Evolutionary conservation across 768 basidiomycete species (phyloP), one percentile per base, ranked within the genome.

Genomic region (Pisolithus microcarpus): DNA sequence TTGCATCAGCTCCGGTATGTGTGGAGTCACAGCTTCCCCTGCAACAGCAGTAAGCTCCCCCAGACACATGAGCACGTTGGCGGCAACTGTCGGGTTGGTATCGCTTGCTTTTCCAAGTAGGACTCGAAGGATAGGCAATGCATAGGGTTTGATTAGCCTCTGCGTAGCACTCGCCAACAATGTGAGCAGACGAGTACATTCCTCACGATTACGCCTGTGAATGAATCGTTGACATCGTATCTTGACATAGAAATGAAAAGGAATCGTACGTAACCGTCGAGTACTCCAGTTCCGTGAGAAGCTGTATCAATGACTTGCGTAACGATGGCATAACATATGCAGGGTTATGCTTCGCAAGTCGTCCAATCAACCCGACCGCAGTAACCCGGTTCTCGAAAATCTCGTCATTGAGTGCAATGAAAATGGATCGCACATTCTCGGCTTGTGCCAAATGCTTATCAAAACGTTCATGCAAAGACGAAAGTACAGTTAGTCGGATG

Each of bases 281-380:
- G 62, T 97, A 98, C 70, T 98, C 94, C 36, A 99, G 72, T 69
- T 98, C 96, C 0, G 96, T 98, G 52, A 99, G 74, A 7, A 99
- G 78, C 64, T 98, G 95, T 50, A 98, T 96, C 52, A 99, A 74
- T 1, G 93, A 85, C 68, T 98, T 98, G 43, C 96, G 80, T 21
- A 99, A 74, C 4, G 91, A 92, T 8, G 96, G 95, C 87, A 99
- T 97, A 18, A 99, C 93, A 72, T 97, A 96, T 15, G 96, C 96
- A 0, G 96, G 96, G 61, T 99, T 99, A 68, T 95, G 90, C 58
- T 84, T 82, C 3, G 94, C 91, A 23, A 99, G 79, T 24, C 96
- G 84, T 1, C 96, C 96, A 52, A 99, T 97, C 55, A 98, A 77
- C 19, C 72, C 71, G 48, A 98, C 90, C 2, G 94, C 94, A n/a